phyloP scores from a whole-genome alignment of 345 rosid genomes.

The Ceriops tagal region DNA sequence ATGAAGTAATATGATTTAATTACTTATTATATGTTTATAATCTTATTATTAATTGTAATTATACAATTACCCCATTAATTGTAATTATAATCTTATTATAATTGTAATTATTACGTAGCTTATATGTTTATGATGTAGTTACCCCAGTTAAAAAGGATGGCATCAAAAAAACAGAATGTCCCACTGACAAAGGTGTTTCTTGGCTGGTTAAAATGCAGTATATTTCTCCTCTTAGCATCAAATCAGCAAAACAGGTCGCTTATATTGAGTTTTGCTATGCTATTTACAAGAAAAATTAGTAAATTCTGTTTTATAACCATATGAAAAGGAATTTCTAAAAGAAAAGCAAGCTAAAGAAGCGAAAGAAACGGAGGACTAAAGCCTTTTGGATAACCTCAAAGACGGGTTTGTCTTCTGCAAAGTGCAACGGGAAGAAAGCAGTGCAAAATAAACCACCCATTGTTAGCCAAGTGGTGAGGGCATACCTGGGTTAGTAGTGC shows the following conservation, averaged over 20 bases:
- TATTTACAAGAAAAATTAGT: constrained; percentile 11
- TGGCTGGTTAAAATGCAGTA: constrained; percentile 98
- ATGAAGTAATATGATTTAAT: no score
- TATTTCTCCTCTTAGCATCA: constrained; percentile 85
- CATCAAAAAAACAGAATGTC: constrained; percentile 80
- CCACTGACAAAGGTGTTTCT: constrained; percentile 89
- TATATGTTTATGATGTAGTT: constrained; percentile 40
- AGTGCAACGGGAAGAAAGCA: constrained; percentile 10
- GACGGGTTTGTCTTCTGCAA: constrained; percentile 53
- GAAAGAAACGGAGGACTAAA: constrained; percentile 69
- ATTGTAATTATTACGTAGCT: no score
- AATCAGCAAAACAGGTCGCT: constrained; percentile 75
- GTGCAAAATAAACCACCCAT: neutral
- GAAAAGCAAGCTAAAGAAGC: constrained; percentile 96
- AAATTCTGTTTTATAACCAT: constrained; percentile 9
- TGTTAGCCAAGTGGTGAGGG: no score
- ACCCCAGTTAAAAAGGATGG: constrained; percentile 86
- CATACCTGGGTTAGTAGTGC: no score
- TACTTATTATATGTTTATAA: no score
- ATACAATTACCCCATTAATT: no score
- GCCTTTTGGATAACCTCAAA: constrained; percentile 68
- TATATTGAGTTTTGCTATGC: neutral
- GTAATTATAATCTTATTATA: no score
- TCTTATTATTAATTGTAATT: no score
- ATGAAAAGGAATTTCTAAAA: constrained; percentile 43